Conservation (phyloP, 2,329 filamentous ascomycete species). For the Penicillium capsulatum region DNA sequence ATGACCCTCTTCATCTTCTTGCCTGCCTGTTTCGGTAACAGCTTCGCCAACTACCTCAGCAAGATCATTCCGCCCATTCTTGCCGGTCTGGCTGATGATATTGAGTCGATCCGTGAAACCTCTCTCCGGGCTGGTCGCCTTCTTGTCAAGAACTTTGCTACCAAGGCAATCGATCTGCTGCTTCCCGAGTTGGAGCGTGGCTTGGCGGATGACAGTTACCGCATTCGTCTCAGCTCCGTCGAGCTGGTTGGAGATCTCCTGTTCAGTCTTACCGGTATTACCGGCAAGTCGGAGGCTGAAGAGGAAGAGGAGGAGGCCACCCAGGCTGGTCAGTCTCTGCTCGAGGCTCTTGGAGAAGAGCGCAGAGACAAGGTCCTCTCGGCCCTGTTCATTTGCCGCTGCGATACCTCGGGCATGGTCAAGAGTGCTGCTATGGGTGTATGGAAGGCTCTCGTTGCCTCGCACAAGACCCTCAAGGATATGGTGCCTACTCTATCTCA, state of each 20-base stretch:
- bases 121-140: conserved; percentile 87
- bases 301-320: conserved; percentile 71
- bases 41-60: conserved; percentile 91
- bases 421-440: conserved; percentile 85
- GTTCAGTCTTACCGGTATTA: conserved; percentile 96
- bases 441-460: conserved; percentile 95
- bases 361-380: conserved; percentile 96
- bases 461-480: conserved; percentile 87
- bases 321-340: conserved; percentile 86
- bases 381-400: conserved; percentile 95
- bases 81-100: conserved; percentile 87
- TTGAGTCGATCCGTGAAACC: conserved; percentile 96
- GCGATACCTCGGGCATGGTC: conserved; percentile 89
- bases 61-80: conserved; percentile 95
- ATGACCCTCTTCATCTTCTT: conserved; percentile 99
- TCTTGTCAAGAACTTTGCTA: conserved; percentile 96
- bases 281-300: conserved; percentile 70
- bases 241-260: conserved; percentile 94
- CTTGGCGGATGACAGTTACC: conserved; percentile 94
- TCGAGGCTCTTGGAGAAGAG: conserved; percentile 91
- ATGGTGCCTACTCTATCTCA: conserved; percentile 91
- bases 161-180: conserved; percentile 87
- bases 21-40: conserved; percentile 97
- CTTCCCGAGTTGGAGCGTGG: conserved; percentile 93
- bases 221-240: conserved; percentile 96